phyloP scores from a whole-genome alignment of 805 yeast species.

The Sungouiella thailandica region DNA sequence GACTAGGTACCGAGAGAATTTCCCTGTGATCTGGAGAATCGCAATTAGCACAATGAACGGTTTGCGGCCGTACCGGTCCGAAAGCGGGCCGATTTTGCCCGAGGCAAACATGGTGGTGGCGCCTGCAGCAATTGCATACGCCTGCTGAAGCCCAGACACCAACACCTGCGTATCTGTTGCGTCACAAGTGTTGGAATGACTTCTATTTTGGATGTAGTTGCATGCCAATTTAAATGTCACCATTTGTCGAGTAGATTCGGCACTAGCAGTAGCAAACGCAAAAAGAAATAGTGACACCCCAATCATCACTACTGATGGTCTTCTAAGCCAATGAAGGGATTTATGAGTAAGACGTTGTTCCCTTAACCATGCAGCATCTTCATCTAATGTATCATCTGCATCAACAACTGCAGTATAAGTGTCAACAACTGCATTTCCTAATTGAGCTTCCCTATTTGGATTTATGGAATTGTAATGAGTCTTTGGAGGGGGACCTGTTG shows the following conservation, averaged over 20 bases:
- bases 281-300: constrained; percentile 38
- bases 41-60: constrained; percentile 19
- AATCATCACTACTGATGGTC: constrained; percentile 54
- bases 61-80: constrained; percentile 37
- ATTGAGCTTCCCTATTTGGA: constrained; percentile 8
- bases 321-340: constrained; percentile 45
- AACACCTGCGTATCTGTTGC: constrained; percentile 31
- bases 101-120: constrained; percentile 46
- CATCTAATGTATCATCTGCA: constrained; percentile 30
- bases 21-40: constrained; percentile 18
- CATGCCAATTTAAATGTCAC: constrained; percentile 28
- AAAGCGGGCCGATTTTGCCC: constrained; percentile 43
- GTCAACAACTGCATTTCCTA: constrained; percentile 31
- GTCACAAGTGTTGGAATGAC: constrained; percentile 19
- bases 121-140: constrained; percentile 37
- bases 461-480: constrained; percentile 7
- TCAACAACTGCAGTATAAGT: constrained; percentile 38
- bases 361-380: constrained; percentile 44
- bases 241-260: constrained; percentile 39
- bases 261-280: constrained; percentile 36
- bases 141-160: constrained; percentile 48
- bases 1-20: constrained; percentile 17
- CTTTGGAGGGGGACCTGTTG: no score
- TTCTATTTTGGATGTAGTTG: constrained; percentile 14
- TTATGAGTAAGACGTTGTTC: constrained; percentile 44